Percentiles rank a stretch among this genome's conserved stretches.
Evolutionary conservation across 148 eudicot species (phyloP).

Genomic region (Camellia sinensis): DNA sequence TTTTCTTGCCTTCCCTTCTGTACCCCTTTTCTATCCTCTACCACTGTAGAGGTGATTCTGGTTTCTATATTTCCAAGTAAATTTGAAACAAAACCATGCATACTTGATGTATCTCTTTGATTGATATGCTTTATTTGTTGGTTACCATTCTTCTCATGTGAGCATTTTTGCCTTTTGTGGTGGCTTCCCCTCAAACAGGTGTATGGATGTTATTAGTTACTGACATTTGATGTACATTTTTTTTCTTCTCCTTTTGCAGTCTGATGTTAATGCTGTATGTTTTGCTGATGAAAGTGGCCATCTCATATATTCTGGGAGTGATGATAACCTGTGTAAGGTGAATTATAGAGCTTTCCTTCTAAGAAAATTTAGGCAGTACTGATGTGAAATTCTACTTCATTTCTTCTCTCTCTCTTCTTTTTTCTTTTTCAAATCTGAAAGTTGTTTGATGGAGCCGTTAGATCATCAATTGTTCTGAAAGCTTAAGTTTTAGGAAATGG

Average conservation of each 20-base stretch:
- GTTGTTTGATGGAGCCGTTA: neutral
- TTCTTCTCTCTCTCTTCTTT: neutral
- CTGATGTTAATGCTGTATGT: slow-evolving; percentile 89
- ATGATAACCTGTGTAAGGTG: slow-evolving; percentile 83
- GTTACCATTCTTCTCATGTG: neutral
- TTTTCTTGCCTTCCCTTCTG: neutral
- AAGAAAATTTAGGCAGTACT: neutral
- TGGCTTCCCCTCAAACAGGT: neutral
- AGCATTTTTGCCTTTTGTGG: slow-evolving; percentile 9
- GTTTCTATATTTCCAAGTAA: slow-evolving; percentile 2
- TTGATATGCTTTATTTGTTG: neutral
- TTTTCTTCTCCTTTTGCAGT: slow-evolving; percentile 40
- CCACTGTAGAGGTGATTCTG: neutral
- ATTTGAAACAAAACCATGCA: neutral
- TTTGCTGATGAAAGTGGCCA: slow-evolving; percentile 89
- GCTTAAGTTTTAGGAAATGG: too few species aligned
- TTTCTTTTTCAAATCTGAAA: neutral
- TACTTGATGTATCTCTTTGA: neutral
- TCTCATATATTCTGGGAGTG: slow-evolving; percentile 82
- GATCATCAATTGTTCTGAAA: neutral
- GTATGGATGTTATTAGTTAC: neutral
- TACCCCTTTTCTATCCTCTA: neutral
- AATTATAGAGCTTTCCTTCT: neutral
- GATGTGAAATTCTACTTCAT: neutral
- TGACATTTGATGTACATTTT: slow-evolving; percentile 11